Evolutionary conservation across 164 flowering plant genomes (phyloP).

Genomic region (Aristolochia californica): DNA sequence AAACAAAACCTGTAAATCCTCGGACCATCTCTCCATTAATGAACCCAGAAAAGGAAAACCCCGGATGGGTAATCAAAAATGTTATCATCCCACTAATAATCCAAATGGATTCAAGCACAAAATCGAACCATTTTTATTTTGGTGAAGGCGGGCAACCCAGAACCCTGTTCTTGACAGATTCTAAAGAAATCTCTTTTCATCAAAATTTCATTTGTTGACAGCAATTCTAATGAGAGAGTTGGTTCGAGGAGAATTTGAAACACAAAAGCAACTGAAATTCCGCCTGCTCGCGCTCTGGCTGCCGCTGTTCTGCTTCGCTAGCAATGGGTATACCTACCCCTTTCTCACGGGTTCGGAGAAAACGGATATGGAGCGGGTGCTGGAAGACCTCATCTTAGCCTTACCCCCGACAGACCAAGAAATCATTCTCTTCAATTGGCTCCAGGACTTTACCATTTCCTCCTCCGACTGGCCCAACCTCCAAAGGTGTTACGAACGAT

Average conservation of each 20-base stretch:
- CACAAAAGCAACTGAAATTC: conserved; percentile 30
- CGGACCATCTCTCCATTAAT: too few species aligned
- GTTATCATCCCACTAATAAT: too few species aligned
- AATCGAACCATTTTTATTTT: too few species aligned
- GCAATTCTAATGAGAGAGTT: conserved; percentile 30
- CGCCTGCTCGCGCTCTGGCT: conserved; percentile 33
- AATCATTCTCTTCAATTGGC: conserved; percentile 38
- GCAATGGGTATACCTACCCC: conserved; percentile 34
- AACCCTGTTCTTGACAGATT: background rate
- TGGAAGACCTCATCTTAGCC: conserved; percentile 26
- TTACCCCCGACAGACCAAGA: conserved; percentile 38
- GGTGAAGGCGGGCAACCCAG: background rate
- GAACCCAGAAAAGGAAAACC: too few species aligned
- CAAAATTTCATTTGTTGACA: conserved; percentile 4
- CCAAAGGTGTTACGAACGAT: conserved; percentile 30
- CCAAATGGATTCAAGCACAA: too few species aligned
- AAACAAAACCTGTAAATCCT: too few species aligned
- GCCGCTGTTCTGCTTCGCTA: conserved; percentile 38
- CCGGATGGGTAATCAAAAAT: too few species aligned
- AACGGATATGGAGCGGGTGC: conserved; percentile 28
- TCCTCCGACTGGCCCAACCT: conserved; percentile 57
- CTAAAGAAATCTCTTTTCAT: background rate
- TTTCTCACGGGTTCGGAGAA: conserved; percentile 29
- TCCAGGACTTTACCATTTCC: conserved; percentile 31
- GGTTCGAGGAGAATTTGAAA: conserved; percentile 7